Evolutionary conservation across 2,329 filamentous ascomycete species (phyloP).

Genomic region (Hypoxylon sp.): DNA sequence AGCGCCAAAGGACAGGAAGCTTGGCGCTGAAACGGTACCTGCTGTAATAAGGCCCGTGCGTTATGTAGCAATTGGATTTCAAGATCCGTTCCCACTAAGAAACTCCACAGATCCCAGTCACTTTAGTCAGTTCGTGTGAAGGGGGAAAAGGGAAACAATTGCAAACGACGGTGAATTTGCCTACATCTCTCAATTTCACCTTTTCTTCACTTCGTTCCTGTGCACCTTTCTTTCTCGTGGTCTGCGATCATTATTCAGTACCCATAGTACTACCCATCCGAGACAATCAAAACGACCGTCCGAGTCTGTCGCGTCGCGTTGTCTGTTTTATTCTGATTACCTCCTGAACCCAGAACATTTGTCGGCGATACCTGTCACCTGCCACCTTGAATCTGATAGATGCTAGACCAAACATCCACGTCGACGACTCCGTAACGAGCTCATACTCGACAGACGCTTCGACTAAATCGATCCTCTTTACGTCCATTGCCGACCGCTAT

Average conservation of each 20-base stretch:
- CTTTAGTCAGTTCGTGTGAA: slow-evolving; percentile 40
- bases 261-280: slow-evolving; percentile 21
- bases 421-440: slow-evolving; percentile 12
- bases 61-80: slow-evolving; percentile 36
- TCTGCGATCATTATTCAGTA: slow-evolving; percentile 41
- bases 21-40: slow-evolving; percentile 34
- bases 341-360: slow-evolving; percentile 25
- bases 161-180: slow-evolving; percentile 41
- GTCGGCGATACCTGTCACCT: slow-evolving; percentile 11
- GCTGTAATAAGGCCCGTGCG: slow-evolving; percentile 17
- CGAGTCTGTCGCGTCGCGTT: slow-evolving; percentile 27
- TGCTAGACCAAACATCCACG: slow-evolving; percentile 19
- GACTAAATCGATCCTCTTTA: slow-evolving; percentile 7
- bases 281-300: slow-evolving; percentile 13
- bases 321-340: slow-evolving; percentile 23
- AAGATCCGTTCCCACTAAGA: slow-evolving; percentile 28
- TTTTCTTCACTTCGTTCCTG: slow-evolving; percentile 26
- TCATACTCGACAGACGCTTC: slow-evolving; percentile 11
- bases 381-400: slow-evolving; percentile 29
- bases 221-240: slow-evolving; percentile 33
- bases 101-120: slow-evolving; percentile 41
- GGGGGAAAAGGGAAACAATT: slow-evolving; percentile 43
- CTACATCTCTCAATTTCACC: slow-evolving; percentile 23
- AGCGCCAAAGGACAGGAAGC: slow-evolving; percentile 32
- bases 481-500: slow-evolving; percentile 31